Conservation (phyloP, 2,329 filamentous ascomycete genomes). For the Raffaelea ambrosiae region DNA sequence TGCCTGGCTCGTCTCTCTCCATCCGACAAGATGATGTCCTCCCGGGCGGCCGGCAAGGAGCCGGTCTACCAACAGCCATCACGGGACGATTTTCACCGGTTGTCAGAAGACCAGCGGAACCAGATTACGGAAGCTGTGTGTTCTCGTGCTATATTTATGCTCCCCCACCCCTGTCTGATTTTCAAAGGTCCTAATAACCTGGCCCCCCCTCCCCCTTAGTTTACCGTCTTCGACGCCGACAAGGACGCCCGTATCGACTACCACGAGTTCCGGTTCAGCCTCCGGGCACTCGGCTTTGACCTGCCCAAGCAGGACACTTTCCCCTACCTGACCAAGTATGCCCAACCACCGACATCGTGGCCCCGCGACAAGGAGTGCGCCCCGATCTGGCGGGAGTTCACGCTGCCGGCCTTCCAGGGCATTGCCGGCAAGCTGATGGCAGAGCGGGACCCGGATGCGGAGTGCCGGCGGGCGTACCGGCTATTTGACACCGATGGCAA, state of each 20-base stretch:
- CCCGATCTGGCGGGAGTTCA: slow-evolving; percentile 63
- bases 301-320: slow-evolving; percentile 80
- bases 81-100: slow-evolving; percentile 25
- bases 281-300: slow-evolving; percentile 92
- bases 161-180: not conserved
- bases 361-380: slow-evolving; percentile 42
- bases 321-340: slow-evolving; percentile 70
- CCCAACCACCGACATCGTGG: slow-evolving; percentile 59
- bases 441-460: slow-evolving; percentile 77
- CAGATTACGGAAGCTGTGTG: slow-evolving; percentile 84
- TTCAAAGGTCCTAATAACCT: not conserved
- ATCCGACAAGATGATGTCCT: slow-evolving; percentile 14
- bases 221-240: slow-evolving; percentile 93
- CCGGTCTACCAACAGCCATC: slow-evolving; percentile 20
- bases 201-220: slow-evolving; percentile 56
- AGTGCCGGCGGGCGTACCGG: slow-evolving; percentile 83
- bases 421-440: slow-evolving; percentile 75
- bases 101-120: slow-evolving; percentile 84
- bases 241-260: slow-evolving; percentile 92
- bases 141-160: not conserved
- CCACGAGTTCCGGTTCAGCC: slow-evolving; percentile 94
- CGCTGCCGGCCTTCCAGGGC: slow-evolving; percentile 62
- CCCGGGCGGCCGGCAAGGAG: slow-evolving; percentile 13
- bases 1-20: too few relatives aligned
- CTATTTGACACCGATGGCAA: slow-evolving; percentile 92